Evolutionary conservation across 2,329 filamentous ascomycete species (phyloP), one percentile per base, ranked within the genome.

Genomic region (Diaporthe humulicola): DNA sequence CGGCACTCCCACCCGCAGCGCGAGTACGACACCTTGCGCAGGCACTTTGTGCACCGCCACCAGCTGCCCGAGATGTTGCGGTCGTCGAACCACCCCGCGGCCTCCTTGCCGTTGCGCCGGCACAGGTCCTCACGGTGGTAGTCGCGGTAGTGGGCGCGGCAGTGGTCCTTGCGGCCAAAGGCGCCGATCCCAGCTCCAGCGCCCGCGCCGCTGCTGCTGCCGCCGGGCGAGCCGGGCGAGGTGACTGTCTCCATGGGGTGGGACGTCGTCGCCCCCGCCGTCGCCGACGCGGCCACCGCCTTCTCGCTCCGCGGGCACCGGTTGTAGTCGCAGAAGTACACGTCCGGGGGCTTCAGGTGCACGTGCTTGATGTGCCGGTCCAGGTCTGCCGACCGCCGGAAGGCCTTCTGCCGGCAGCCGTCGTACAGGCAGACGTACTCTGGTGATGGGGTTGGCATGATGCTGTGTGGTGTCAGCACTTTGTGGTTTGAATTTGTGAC

Each of bases 31-130:
- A 90, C 85, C 54, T 88, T 83, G 75, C 78, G 78, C 61, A 91
- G 85, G 78, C 89, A 91, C 75, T 86, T 86, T 67, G 84, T 83
- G 81, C 89, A 91, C 48, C 89, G 85, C 88, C 88, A 91, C 88
- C 88, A 90, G 3, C 78, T 81, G 3, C 74, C 74, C 30, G 83
- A 80, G 42, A 87, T 78, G 70, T 83, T 82, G 74, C 87, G 84
- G 61, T 79, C 81, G 14, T 83, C 79, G 60, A 85, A 78, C 85
- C 85, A 87, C 76, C 82, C 83, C 2, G 54, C 58, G 76, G 81
- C 75, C 56, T 70, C 61, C 76, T 76, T 71, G 75, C 70, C 80
- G 38, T 86, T 85, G 25, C 87, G 86, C 82, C 87, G 87, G 77
- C 84, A 82, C 45, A 90, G 85, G 75, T 90, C 88, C 78, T 91